Conservation (phyloP, 305 asterid species). For the Fraxinus greggii region DNA sequence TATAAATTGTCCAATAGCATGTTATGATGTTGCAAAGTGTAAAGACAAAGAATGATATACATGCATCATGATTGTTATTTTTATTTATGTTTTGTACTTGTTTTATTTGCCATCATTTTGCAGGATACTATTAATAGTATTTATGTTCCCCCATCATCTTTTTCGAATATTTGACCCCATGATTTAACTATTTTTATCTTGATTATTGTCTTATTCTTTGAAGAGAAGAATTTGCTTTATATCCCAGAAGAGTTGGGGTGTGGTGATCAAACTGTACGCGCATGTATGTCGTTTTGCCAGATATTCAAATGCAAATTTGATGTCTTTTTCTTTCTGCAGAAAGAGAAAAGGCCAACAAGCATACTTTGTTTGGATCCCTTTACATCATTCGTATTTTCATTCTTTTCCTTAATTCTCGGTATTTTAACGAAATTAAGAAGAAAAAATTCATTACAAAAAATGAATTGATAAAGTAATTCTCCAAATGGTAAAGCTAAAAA, state of each 20-base stretch:
- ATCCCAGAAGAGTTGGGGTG: conserved; percentile 31
- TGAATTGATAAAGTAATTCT: not conserved
- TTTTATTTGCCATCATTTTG: conserved; percentile 19
- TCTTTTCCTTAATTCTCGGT: not conserved
- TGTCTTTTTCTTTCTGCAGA: not conserved
- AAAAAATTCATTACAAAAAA: not conserved
- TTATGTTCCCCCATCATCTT: conserved; percentile 18
- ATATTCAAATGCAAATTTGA: too few relatives aligned
- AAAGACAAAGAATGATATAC: too few relatives aligned
- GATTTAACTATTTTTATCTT: conserved; percentile 40
- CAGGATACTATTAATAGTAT: conserved; percentile 12
- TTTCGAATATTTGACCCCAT: conserved; percentile 26
- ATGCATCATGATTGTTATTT: too few relatives aligned
- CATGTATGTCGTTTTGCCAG: not conserved
- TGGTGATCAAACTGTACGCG: not conserved
- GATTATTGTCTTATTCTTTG: conserved; percentile 18
- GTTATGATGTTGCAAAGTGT: too few relatives aligned
- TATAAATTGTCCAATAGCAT: too few relatives aligned
- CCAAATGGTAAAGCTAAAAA: not conserved
- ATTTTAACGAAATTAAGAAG: not conserved
- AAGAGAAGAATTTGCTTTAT: conserved; percentile 27
- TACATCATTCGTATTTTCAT: not conserved
- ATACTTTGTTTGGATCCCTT: conserved; percentile 21
- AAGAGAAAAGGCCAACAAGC: conserved; percentile 29
- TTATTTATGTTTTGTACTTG: not conserved